Conservation (phyloP, 2,329 filamentous ascomycete species). For the Curvularia lunata region DNA sequence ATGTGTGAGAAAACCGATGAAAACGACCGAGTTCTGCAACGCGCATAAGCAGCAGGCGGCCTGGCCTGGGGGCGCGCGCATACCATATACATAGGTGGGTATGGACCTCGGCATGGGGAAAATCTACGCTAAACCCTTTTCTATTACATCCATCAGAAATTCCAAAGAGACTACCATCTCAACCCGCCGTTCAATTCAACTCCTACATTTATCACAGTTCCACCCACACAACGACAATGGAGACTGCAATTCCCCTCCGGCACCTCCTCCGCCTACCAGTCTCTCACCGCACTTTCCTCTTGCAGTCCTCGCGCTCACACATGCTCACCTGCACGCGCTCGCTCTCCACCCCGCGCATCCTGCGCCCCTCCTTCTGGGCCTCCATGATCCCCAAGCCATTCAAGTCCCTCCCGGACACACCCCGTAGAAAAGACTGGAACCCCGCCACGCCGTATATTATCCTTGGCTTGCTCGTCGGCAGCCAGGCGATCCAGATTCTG, state of each 20-base stretch:
- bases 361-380: constrained; percentile 48
- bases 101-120: neutral
- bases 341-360: constrained; percentile 44
- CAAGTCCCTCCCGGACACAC: constrained; percentile 15
- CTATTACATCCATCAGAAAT: too few relatives aligned
- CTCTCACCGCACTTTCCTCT: constrained; percentile 24
- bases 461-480: constrained; percentile 80
- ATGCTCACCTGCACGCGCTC: constrained; percentile 32
- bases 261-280: constrained; percentile 39
- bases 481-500: constrained; percentile 94
- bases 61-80: neutral
- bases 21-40: neutral
- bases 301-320: constrained; percentile 25
- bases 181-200: too few relatives aligned
- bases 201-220: too few relatives aligned
- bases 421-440: constrained; percentile 50
- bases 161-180: too few relatives aligned
- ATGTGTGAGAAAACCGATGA: neutral
- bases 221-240: constrained; percentile 24
- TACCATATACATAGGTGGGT: neutral
- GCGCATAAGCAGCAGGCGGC: neutral
- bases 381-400: constrained; percentile 47
- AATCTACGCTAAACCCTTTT: too few relatives aligned
- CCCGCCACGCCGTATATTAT: constrained; percentile 72
- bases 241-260: constrained; percentile 30